phyloP scores from a whole-genome alignment of 768 basidiomycete species.

The Dentipellis sp. region DNA sequence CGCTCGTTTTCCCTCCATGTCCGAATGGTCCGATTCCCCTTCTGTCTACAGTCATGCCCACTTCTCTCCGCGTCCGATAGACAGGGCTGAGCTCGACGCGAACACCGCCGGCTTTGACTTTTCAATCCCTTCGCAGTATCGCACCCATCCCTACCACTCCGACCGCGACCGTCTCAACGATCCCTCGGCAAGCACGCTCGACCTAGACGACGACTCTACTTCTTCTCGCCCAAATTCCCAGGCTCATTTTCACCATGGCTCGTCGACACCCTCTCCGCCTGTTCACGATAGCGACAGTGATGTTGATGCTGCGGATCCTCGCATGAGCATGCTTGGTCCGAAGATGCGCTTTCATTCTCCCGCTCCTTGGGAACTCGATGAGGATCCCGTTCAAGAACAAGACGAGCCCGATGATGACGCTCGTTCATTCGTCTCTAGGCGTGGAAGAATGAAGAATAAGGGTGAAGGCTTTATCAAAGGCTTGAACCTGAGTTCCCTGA shows the following conservation, averaged over 20 bases:
- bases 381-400: conserved; percentile 34
- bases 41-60: conserved; percentile 58
- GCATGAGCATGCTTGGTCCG: conserved; percentile 72
- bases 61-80: conserved; percentile 41
- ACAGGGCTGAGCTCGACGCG: conserved; percentile 22
- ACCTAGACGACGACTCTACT: conserved; percentile 35
- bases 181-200: conserved; percentile 41
- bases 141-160: conserved; percentile 14
- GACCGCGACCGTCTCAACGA: conserved; percentile 34
- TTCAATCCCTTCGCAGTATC: conserved; percentile 15
- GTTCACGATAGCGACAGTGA: background rate
- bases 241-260: conserved; percentile 12
- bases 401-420: conserved; percentile 34
- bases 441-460: conserved; percentile 20
- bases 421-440: conserved; percentile 21
- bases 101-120: conserved; percentile 22
- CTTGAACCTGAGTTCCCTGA: conserved; percentile 27
- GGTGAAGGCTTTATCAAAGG: conserved; percentile 34
- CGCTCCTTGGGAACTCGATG: conserved; percentile 74
- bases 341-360: conserved; percentile 76
- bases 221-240: conserved; percentile 12
- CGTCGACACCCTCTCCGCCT: conserved; percentile 6
- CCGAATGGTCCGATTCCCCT: conserved; percentile 57
- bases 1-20: conserved; percentile 42
- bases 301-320: conserved; percentile 19